A percentile compares a stretch with the other conserved stretches of the same genome.
Conservation (phyloP, 2,329 filamentous ascomycete genomes). For the Colletotrichum sp. region DNA sequence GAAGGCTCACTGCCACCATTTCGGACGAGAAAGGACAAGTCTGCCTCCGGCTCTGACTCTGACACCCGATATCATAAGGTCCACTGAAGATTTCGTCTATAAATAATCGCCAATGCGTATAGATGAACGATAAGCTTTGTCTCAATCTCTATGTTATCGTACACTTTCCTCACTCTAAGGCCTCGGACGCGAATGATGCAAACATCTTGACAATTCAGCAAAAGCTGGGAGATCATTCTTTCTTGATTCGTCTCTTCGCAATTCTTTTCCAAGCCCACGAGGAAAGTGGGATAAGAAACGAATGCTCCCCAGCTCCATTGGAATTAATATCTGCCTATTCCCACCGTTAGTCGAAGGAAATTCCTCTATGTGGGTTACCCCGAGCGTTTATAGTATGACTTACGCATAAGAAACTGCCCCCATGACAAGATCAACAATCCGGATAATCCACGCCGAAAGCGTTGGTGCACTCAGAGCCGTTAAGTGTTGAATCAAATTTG, state of each 20-base stretch:
- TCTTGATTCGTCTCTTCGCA: neutral
- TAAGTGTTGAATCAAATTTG: neutral
- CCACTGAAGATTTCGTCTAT: neutral
- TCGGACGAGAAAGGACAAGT: neutral
- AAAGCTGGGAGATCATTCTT: neutral
- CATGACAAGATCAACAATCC: neutral
- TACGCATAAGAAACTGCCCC: neutral
- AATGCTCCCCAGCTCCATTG: neutral
- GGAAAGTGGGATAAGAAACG: neutral
- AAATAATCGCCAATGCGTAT: neutral
- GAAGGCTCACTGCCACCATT: neutral
- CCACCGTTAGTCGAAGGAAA: neutral
- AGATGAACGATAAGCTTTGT: neutral
- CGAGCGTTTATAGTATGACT: neutral
- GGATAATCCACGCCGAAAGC: neutral
- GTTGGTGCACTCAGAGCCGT: neutral
- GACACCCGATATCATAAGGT: neutral
- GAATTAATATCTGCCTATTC: neutral
- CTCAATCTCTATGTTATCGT: accelerated
- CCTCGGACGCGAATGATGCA: neutral
- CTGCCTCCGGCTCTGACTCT: neutral
- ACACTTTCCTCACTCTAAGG: neutral
- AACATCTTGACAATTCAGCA: neutral
- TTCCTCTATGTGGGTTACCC: neutral
- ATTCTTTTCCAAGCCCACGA: accelerated